These are phyloP conservation scores for Thraustotheca clavata DNA, from an alignment of 352 stramenopile species.

Conservation along the genomic window DNA sequence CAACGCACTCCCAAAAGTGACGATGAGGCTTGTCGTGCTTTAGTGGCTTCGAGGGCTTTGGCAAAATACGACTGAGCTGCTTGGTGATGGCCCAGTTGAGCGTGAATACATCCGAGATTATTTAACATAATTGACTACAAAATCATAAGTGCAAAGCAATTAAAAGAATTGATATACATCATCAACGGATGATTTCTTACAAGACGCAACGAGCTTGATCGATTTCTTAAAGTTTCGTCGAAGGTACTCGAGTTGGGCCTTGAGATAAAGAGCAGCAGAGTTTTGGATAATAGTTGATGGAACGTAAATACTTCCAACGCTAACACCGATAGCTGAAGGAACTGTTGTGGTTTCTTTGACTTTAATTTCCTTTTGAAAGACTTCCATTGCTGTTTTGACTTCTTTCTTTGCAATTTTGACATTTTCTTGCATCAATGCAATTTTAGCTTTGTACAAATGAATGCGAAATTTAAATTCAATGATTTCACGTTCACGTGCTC, in stretches of 20 bases:
- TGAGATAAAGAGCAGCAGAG: conserved; percentile 84
- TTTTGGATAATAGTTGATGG: conserved; percentile 79
- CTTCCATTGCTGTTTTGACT: conserved; percentile 88
- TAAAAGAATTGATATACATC: conserved; percentile 34
- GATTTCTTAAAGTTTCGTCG: conserved; percentile 92
- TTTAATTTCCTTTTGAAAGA: conserved; percentile 90
- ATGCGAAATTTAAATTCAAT: conserved; percentile 87
- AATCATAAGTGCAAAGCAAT: conserved; percentile 4
- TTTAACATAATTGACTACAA: conserved; percentile 74
- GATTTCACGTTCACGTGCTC: conserved; percentile 58
- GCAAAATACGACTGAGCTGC: conserved; percentile 89
- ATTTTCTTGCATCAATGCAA: conserved; percentile 81
- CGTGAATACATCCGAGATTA: conserved; percentile 91
- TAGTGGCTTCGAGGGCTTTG: conserved; percentile 57
- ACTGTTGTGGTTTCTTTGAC: conserved; percentile 21
- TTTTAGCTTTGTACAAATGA: conserved; percentile 89
- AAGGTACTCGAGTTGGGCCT: conserved; percentile 92
- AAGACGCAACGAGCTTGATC: conserved; percentile 89
- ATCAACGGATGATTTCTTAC: conserved; percentile 72
- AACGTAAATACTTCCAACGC: conserved; percentile 59
- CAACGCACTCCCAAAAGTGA: not conserved
- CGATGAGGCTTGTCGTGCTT: not conserved
- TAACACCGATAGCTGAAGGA: conserved; percentile 25
- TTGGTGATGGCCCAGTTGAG: conserved; percentile 84
- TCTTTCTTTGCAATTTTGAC: conserved; percentile 89